phyloP scores from a whole-genome alignment of 768 basidiomycete species.

The Calvatia gigantea region DNA sequence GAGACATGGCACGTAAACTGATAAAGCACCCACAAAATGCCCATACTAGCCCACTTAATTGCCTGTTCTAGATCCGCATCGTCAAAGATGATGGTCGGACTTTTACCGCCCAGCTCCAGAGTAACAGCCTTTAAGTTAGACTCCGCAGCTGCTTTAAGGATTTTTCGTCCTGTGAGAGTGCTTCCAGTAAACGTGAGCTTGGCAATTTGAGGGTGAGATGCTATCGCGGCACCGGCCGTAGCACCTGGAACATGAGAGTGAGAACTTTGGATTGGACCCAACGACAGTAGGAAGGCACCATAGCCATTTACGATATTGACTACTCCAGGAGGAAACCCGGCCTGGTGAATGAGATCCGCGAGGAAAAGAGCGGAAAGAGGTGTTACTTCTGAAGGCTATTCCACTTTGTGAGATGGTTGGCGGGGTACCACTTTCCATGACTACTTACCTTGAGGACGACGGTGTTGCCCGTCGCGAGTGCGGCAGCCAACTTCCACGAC shows the following conservation, averaged over 20 bases:
- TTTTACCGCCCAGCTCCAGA: constrained; percentile 75
- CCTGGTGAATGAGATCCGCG: constrained; percentile 53
- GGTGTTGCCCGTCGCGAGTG: constrained; percentile 73
- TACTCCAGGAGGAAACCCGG: constrained; percentile 75
- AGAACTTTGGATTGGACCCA: constrained; percentile 18
- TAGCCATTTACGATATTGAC: constrained; percentile 71
- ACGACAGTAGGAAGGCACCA: constrained; percentile 27
- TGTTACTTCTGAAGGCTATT: constrained; percentile 72
- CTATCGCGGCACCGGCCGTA: constrained; percentile 65
- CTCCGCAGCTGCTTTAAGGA: constrained; percentile 71
- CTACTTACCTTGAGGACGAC: constrained; percentile 56
- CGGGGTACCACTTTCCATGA: neutral
- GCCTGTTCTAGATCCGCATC: constrained; percentile 64
- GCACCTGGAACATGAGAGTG: constrained; percentile 21
- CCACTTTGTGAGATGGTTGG: neutral
- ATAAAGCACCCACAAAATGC: constrained; percentile 54
- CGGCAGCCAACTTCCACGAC: constrained; percentile 69
- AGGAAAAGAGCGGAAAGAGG: constrained; percentile 61
- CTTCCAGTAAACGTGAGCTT: constrained; percentile 82
- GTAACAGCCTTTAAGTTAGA: constrained; percentile 78
- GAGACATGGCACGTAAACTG: constrained; percentile 34
- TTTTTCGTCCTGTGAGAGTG: constrained; percentile 67
- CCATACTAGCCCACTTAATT: constrained; percentile 60
- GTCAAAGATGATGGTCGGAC: constrained; percentile 61
- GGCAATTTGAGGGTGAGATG: constrained; percentile 57